Evolutionary conservation across 768 basidiomycete genomes (phyloP), one percentile per base, ranked within the genome.

Genomic region (Mrakia blollopis): DNA sequence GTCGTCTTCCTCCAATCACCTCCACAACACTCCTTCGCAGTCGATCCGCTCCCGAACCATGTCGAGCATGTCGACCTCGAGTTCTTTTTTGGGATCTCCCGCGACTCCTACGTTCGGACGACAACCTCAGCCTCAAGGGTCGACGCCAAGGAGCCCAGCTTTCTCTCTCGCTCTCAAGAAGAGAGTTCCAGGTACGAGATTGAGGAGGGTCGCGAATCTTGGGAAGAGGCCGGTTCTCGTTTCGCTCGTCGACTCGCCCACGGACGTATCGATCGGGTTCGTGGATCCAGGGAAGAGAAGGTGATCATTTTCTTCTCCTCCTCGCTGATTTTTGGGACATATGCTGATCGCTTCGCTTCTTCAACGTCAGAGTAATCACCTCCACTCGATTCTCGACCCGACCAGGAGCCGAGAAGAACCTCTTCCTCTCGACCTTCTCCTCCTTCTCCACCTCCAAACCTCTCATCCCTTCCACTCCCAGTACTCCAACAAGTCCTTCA

Each of bases 331-430:
- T 16, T n/a, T n/a, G n/a, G n/a, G n/a, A n/a, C n/a, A n/a, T n/a
- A n/a, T n/a, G n/a, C n/a, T n/a, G n/a, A n/a, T n/a, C n/a, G n/a
- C n/a, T 52, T 5, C 8, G 18, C 52, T 52, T 52, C 52, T 52
- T 25, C 18, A 7, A 25, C 54, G 23, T 11, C 32, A 61, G 72
- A 62, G 72, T 73, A 21, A 35, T 73, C 39, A 73, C 72, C 18
- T 73, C 72, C 7, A 73, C 72, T 35, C 57, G 72, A 21, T 73
- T 73, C 60, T 73, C 72, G 16, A 57, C 72, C 2, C 32, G 72
- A 13, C 41, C 60, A 10, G 72, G 72, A 7, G 57, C 72, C 9
- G 72, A 73, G 3, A 57, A 52, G 54, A 62, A 63, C 7, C 61
- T 73, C n/a, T 73, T 39, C 72, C 28, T 61, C 39, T 73, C 72